These are phyloP conservation scores for Epichloe typhina DNA, from an alignment of 2,329 filamentous ascomycete species.

Conservation along the genomic window DNA sequence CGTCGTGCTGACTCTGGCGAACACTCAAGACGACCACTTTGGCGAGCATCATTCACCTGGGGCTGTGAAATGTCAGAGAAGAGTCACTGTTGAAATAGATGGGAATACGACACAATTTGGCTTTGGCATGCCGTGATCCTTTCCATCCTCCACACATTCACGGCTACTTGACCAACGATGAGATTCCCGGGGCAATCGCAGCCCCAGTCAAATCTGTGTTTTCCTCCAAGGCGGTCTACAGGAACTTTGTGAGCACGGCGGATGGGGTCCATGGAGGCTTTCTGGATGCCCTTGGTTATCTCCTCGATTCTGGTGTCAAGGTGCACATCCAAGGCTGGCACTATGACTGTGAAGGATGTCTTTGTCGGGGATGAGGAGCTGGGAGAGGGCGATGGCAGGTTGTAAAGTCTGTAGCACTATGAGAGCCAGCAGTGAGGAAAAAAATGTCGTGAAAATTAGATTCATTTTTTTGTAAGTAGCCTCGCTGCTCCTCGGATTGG, in stretches of 20 bases:
- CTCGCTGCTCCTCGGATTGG: too few species aligned
- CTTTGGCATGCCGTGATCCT: too few species aligned
- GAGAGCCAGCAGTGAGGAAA: background rate
- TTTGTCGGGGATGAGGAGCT: constrained; percentile 14
- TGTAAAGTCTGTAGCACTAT: background rate
- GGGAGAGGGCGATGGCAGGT: background rate
- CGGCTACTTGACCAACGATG: constrained; percentile 47
- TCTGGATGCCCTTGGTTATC: constrained; percentile 19
- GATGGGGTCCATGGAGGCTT: constrained; percentile 40
- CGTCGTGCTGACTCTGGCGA: too few species aligned
- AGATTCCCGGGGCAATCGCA: constrained; percentile 45
- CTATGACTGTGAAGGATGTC: constrained; percentile 15
- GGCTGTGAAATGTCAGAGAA: too few species aligned
- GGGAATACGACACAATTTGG: too few species aligned
- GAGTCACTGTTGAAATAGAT: too few species aligned
- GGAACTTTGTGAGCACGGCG: constrained; percentile 45
- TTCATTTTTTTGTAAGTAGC: too few species aligned
- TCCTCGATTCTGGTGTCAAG: too few species aligned
- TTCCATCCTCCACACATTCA: constrained; percentile 25
- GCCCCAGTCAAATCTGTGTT: constrained; percentile 46
- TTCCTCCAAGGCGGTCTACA: constrained; percentile 25
- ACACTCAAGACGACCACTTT: too few species aligned
- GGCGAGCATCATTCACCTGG: too few species aligned
- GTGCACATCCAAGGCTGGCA: constrained; percentile 15
- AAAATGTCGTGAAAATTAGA: background rate